Evolutionary conservation across 345 rosid genomes (phyloP).

Genomic region (Lepidium africanum): DNA sequence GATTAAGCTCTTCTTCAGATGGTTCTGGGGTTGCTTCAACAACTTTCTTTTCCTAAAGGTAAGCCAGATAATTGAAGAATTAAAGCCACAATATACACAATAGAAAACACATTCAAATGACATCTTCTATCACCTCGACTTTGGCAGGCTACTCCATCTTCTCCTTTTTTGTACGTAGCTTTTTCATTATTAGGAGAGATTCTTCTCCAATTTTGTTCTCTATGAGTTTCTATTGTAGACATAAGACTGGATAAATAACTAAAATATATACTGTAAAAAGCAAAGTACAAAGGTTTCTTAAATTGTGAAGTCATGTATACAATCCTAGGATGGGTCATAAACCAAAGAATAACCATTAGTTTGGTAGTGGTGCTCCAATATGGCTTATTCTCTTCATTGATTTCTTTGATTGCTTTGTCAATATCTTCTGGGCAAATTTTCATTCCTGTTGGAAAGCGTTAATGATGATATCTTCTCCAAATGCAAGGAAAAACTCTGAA

Average conservation of each 20-base stretch:
- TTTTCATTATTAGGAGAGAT: slow-evolving; percentile 88
- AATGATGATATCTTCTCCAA: too few species aligned
- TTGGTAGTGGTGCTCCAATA: slow-evolving; percentile 61
- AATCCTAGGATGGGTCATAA: slow-evolving; percentile 43
- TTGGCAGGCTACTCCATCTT: slow-evolving; percentile 84
- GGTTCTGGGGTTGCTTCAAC: too few species aligned
- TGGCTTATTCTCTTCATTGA: slow-evolving; percentile 56
- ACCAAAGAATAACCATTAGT: slow-evolving; percentile 63
- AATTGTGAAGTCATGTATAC: slow-evolving; percentile 48
- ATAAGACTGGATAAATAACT: too few species aligned
- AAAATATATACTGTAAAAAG: too few species aligned
- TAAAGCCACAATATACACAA: not conserved
- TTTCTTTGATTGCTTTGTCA: slow-evolving; percentile 42
- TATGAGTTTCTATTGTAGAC: too few species aligned
- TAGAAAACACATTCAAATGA: not conserved
- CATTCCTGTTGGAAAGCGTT: slow-evolving; percentile 56
- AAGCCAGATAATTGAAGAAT: slow-evolving; percentile 6
- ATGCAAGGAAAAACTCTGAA: too few species aligned
- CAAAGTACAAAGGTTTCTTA: slow-evolving; percentile 6
- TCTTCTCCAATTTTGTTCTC: slow-evolving; percentile 50
- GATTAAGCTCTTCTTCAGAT: too few species aligned
- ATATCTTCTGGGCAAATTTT: slow-evolving; percentile 74
- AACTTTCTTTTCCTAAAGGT: slow-evolving; percentile 45
- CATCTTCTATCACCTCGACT: slow-evolving; percentile 43
- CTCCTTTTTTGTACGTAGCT: slow-evolving; percentile 72